These are phyloP conservation scores for Psophocarpus tetragonolobus DNA, from an alignment of 306 rosid species.

Conservation along the genomic window DNA sequence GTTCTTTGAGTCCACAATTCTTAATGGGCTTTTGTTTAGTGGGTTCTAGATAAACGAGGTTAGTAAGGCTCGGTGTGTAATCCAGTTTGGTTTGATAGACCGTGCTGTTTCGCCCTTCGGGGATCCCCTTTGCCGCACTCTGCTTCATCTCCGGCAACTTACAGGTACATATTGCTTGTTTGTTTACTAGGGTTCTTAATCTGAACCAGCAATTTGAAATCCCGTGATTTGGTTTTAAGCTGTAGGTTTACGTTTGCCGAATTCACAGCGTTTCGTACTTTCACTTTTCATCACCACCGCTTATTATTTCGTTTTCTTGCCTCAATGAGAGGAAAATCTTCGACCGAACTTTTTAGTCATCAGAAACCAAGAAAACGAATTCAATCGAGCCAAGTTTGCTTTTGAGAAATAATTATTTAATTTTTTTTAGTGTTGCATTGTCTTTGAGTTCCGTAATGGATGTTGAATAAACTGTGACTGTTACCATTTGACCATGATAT, in stretches of 20 bases:
- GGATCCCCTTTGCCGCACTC: neutral
- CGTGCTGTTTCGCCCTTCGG: neutral
- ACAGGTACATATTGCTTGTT: neutral
- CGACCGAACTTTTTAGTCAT: neutral
- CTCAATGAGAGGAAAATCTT: neutral
- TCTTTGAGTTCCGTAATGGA: neutral
- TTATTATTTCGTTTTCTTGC: neutral
- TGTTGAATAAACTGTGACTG: too few relatives aligned
- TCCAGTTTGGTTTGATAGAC: too few relatives aligned
- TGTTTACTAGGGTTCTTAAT: neutral
- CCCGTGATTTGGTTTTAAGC: neutral
- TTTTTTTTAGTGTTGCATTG: neutral
- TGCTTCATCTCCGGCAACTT: neutral
- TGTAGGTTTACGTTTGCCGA: neutral
- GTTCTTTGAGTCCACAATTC: too few relatives aligned
- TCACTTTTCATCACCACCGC: neutral
- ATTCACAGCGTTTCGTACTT: neutral
- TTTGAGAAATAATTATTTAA: neutral
- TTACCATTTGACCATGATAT: too few relatives aligned
- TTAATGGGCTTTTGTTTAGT: too few relatives aligned
- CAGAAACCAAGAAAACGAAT: neutral
- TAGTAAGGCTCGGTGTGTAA: too few relatives aligned
- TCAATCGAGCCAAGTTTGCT: neutral
- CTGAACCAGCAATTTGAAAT: neutral
- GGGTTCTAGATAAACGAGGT: too few relatives aligned